Conservation (phyloP, 169 alveolate genomes). For the Plasmodium falciparum region DNA sequence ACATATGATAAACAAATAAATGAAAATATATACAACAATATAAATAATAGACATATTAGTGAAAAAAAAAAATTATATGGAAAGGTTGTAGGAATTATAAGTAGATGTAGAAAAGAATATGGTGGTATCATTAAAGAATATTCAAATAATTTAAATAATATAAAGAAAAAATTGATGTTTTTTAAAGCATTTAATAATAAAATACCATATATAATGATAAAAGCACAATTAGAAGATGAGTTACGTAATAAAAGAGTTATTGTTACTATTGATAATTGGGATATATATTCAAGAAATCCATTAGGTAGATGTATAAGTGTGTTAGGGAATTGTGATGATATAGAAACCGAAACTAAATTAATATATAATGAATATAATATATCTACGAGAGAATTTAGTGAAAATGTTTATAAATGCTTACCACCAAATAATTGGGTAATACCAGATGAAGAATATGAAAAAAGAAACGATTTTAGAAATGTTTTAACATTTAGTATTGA, state of each 20-base stretch:
- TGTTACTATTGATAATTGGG: constrained; percentile 93
- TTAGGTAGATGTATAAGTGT: constrained; percentile 94
- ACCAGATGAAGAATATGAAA: constrained; percentile 86
- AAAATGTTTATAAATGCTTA: constrained; percentile 93
- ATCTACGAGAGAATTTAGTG: constrained; percentile 90
- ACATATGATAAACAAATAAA: constrained; percentile 7
- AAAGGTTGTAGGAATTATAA: constrained; percentile 93
- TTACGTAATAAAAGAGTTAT: constrained; percentile 93
- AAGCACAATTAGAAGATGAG: constrained; percentile 84
- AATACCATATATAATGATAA: constrained; percentile 91
- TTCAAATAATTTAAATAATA: constrained; percentile 72
- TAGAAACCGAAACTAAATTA: constrained; percentile 90
- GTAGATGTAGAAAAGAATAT: constrained; percentile 92
- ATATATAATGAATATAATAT: constrained; percentile 88
- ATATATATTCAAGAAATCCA: constrained; percentile 88
- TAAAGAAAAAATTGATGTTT: constrained; percentile 85
- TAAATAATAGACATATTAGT: constrained; percentile 35
- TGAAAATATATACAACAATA: constrained; percentile 4
- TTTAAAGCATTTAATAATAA: constrained; percentile 94
- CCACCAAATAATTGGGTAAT: constrained; percentile 94
- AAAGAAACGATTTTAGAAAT: constrained; percentile 89
- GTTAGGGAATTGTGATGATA: constrained; percentile 93
- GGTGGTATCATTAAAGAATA: constrained; percentile 93
- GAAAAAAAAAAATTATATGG: constrained; percentile 85
- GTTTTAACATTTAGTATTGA: constrained; percentile 96